Evolutionary conservation across 2,329 filamentous ascomycete genomes (phyloP).

Genomic region (Cladophialophora immunda): DNA sequence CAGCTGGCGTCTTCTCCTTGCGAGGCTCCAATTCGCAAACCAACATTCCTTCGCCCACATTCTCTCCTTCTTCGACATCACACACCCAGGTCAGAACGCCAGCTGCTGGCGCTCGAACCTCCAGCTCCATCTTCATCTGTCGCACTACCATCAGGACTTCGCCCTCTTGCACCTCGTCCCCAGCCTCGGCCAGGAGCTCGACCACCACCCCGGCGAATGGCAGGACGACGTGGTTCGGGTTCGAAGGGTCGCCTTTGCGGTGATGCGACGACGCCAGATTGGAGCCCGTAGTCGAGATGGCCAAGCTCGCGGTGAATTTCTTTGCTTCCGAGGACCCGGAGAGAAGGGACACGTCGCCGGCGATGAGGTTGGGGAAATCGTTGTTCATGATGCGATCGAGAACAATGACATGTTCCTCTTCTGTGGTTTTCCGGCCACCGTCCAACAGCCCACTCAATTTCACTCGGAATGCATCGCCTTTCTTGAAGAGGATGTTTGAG

Average conservation of each 20-base stretch:
- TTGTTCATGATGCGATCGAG: constrained; percentile 65
- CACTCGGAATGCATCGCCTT: constrained; percentile 60
- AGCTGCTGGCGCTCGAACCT: constrained; percentile 61
- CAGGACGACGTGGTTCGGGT: constrained; percentile 63
- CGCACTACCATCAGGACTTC: constrained; percentile 66
- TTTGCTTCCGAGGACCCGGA: constrained; percentile 17
- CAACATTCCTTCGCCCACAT: constrained; percentile 64
- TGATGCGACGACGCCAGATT: constrained; percentile 52
- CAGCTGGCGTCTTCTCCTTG: too few relatives aligned
- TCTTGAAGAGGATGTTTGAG: constrained; percentile 66
- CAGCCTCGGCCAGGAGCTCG: constrained; percentile 64
- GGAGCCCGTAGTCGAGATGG: constrained; percentile 52
- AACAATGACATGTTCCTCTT: constrained; percentile 58
- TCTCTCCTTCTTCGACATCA: constrained; percentile 47
- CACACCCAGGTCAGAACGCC: constrained; percentile 60
- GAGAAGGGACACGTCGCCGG: background rate
- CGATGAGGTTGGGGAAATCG: constrained; percentile 62
- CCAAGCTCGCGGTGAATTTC: constrained; percentile 39
- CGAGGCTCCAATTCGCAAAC: constrained; percentile 2
- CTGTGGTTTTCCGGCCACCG: constrained; percentile 30
- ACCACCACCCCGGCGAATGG: constrained; percentile 67
- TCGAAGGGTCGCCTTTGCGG: constrained; percentile 57
- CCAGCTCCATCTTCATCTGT: constrained; percentile 75
- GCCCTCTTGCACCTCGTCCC: constrained; percentile 58
- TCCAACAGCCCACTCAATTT: constrained; percentile 59